phyloP scores from a whole-genome alignment of 768 basidiomycete genomes.

The Hericium alpestre region DNA sequence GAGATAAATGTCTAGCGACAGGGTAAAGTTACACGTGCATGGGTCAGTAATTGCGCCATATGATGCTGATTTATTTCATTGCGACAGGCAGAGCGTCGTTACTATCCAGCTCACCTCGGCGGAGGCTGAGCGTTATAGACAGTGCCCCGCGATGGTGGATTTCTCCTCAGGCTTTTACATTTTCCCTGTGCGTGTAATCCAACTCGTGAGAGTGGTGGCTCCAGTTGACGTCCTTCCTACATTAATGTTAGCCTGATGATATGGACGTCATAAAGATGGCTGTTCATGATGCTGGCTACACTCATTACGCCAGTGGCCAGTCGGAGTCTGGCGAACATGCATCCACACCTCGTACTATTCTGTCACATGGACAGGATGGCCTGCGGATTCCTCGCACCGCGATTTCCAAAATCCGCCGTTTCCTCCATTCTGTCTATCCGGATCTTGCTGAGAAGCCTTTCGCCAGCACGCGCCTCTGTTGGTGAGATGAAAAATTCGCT shows the following conservation, averaged over 20 bases:
- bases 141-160: slow-evolving; percentile 63
- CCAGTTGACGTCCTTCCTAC: too few relatives aligned
- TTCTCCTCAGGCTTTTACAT: slow-evolving; percentile 68
- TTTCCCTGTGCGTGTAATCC: slow-evolving; percentile 53
- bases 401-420: slow-evolving; percentile 38
- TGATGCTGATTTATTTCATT: background rate
- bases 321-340: slow-evolving; percentile 22
- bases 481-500: slow-evolving; percentile 35
- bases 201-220: background rate
- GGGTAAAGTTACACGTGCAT: slow-evolving; percentile 39
- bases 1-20: slow-evolving; percentile 55
- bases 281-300: slow-evolving; percentile 68
- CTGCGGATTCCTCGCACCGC: slow-evolving; percentile 54
- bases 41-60: background rate
- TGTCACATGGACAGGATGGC: slow-evolving; percentile 45
- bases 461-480: slow-evolving; percentile 70
- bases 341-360: slow-evolving; percentile 70
- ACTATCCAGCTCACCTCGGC: slow-evolving; percentile 64
- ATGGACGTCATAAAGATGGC: slow-evolving; percentile 68
- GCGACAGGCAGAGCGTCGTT: slow-evolving; percentile 62
- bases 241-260: slow-evolving; percentile 44
- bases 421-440: slow-evolving; percentile 58
- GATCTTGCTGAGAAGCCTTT: slow-evolving; percentile 67
- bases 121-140: slow-evolving; percentile 52
- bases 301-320: slow-evolving; percentile 22